These are phyloP conservation scores for Coemansia sp. DNA, from an alignment of 192 early-diverging fungal genomes.

Conservation along the genomic window DNA sequence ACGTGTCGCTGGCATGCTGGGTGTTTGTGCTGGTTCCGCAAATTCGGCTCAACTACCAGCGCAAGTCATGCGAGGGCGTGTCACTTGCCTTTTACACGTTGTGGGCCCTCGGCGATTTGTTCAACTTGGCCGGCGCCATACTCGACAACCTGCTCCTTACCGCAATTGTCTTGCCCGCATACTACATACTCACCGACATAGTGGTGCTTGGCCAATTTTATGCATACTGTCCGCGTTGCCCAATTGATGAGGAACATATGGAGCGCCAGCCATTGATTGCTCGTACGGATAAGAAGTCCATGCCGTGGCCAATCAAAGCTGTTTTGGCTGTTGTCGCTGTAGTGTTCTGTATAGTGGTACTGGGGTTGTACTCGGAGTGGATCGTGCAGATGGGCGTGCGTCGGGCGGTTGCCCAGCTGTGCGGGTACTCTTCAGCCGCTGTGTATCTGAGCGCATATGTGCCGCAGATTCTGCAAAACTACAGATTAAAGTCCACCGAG, in stretches of 20 bases:
- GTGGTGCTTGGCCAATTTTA: conserved; percentile 65
- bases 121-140: conserved; percentile 67
- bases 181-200: conserved; percentile 70
- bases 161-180: conserved; percentile 66
- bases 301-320: not conserved
- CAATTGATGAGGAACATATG: not conserved
- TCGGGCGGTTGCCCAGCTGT: conserved; percentile 55
- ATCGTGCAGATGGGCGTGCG: conserved; percentile 24
- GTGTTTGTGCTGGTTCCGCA: conserved; percentile 77
- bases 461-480: conserved; percentile 79
- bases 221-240: conserved; percentile 48
- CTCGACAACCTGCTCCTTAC: conserved; percentile 67
- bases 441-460: conserved; percentile 71
- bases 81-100: conserved; percentile 71
- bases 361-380: conserved; percentile 11
- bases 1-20: conserved; percentile 75
- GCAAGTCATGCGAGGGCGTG: conserved; percentile 72
- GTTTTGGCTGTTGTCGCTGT: not conserved
- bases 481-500: conserved; percentile 63
- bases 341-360: not conserved
- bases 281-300: not conserved
- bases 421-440: conserved; percentile 71
- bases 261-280: not conserved
- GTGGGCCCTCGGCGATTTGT: conserved; percentile 78
- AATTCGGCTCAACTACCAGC: conserved; percentile 71